Evolutionary conservation across 371 early-diverging fungal genomes (phyloP), one percentile per base, ranked within the genome.

Genomic region (Mucor circinelloides): DNA sequence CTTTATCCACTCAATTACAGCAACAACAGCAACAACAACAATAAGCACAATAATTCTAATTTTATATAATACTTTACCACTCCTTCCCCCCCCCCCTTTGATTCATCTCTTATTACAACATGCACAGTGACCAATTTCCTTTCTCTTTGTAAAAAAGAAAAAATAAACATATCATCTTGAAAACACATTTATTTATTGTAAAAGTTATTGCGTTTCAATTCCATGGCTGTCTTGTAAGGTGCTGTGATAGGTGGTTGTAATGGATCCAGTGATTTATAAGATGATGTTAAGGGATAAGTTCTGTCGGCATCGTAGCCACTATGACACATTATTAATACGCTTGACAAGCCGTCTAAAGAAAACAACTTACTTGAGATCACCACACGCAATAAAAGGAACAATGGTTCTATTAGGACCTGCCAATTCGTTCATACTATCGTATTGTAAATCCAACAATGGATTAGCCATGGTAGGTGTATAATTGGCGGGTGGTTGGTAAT

Each of bases 331-430:
- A 2, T 34, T 34, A 58, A 13, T 30, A 34, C 7, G 34, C n/a
- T 40, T 12, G 38, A 8, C 7, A 8, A 1, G 9, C 9, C 9
- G 7, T 6, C 36, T 7, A 2, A 34, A n/a, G 5, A 40, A 1
- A 40, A 6, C 2, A 23, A 27, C 70, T 76, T 84, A 88, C 88
- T 86, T 89, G 60, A 95, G 74, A 70, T 97, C 97, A 21, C 97
- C 97, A 69, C 95, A 95, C 0, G 97, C 94, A 62, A 95, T 81
- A 74, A 96, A 97, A 1, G 97, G 97, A 2, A 92, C 94, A 71
- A 95, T 90, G 2, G 86, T 84, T 59, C 94, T 82, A 75, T 95
- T 93, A 34, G 87, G 78, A 6, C 93, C 93, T 1, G 77, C 81
- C 25, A 90, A 74, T n/a, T 89, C 84, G 71, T 93, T 91, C 59